phyloP scores from a whole-genome alignment of 2,329 filamentous ascomycete genomes.

The Pseudogymnoascus sp. region DNA sequence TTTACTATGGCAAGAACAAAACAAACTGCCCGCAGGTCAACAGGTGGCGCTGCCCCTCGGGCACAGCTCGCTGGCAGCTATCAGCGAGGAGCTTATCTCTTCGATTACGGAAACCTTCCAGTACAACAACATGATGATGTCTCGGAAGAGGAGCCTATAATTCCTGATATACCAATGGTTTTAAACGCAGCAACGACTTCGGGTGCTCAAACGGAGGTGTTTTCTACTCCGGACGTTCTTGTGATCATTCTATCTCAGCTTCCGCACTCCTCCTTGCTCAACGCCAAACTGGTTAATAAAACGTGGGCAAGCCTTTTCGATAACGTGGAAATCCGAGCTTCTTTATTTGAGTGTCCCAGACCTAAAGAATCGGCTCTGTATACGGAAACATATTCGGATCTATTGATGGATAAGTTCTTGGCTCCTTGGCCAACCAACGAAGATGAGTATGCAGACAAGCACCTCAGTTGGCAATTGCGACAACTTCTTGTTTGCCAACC shows the following conservation, averaged over 20 bases:
- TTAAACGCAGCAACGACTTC: neutral
- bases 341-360: conserved; percentile 12
- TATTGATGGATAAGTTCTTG: conserved; percentile 12
- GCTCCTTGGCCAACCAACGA: conserved; percentile 9
- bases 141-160: neutral
- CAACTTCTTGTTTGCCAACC: conserved; percentile 16
- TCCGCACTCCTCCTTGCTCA: conserved; percentile 12
- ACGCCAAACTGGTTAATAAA: conserved; percentile 12
- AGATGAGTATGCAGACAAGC: neutral
- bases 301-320: conserved; percentile 11
- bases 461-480: conserved; percentile 13
- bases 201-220: conserved; percentile 10
- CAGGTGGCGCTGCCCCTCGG: neutral
- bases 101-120: neutral
- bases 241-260: conserved; percentile 13
- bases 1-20: neutral
- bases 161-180: neutral
- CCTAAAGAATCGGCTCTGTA: conserved; percentile 12
- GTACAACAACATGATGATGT: neutral
- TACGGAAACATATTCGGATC: conserved; percentile 12
- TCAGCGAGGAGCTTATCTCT: neutral
- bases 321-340: conserved; percentile 11
- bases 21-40: neutral
- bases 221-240: conserved; percentile 12
- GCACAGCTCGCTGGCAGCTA: neutral